Evolutionary conservation across 495 filamentous ascomycete species (phyloP).

Genomic region (Podospora didyma): DNA sequence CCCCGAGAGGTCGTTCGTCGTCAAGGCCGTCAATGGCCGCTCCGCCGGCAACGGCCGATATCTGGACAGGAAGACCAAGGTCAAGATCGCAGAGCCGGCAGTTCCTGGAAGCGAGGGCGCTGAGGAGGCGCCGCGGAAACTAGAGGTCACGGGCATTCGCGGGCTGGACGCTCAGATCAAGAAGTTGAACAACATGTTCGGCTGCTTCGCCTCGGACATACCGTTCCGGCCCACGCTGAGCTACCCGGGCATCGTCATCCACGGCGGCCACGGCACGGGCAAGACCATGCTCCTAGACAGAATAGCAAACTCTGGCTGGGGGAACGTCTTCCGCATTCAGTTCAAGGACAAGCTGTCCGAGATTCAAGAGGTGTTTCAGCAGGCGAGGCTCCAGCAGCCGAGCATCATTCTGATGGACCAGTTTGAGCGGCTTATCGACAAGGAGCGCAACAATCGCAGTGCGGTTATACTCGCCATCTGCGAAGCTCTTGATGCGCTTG

Average conservation of each 20-base stretch:
- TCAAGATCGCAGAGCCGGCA: conserved; percentile 27
- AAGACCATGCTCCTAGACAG: conserved; percentile 68
- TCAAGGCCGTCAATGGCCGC: conserved; percentile 43
- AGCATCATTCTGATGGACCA: conserved; percentile 82
- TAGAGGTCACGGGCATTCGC: conserved; percentile 50
- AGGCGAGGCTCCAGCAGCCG: conserved; percentile 67
- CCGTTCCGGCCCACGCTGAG: conserved; percentile 30
- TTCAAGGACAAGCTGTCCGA: conserved; percentile 51
- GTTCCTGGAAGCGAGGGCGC: conserved; percentile 8
- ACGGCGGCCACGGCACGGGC: conserved; percentile 80
- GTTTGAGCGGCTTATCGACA: conserved; percentile 70
- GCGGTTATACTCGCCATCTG: conserved; percentile 46
- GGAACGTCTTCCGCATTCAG: conserved; percentile 58
- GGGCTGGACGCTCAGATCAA: conserved; percentile 61
- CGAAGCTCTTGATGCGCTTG: conserved; percentile 49
- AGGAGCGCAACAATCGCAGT: conserved; percentile 47
- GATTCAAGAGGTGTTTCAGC: conserved; percentile 67
- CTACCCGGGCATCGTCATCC: conserved; percentile 61
- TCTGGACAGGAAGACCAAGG: conserved; percentile 29
- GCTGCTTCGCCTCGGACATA: conserved; percentile 45
- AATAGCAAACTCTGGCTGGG: conserved; percentile 67
- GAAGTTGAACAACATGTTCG: conserved; percentile 63
- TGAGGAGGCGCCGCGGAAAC: conserved; percentile 21
- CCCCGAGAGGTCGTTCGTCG: conserved; percentile 41
- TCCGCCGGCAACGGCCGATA: conserved; percentile 35